Base-by-base conservation (phyloP, 106 monocot species). In the Alisma plantagoaquatica region DNA sequence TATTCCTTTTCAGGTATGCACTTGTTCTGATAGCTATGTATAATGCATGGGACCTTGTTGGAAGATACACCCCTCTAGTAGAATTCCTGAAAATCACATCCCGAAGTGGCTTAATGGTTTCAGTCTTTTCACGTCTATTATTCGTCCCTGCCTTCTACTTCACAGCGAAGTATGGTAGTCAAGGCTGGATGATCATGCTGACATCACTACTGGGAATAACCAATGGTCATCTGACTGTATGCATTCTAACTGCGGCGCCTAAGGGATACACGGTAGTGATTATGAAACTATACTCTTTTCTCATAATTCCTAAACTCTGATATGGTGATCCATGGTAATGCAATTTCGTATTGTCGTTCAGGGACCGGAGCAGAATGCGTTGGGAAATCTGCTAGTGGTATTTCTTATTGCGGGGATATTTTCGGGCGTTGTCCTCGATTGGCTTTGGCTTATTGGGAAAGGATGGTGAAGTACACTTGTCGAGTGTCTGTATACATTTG, bases 91-190 rank as follows among this genome's bases (percentile, higher is more conserved):
- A 70, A 56, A 57, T 92, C 28, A 71, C 42, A 29, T 86, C 86
- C 20, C 49, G 86, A 16, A 86, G 77, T 62, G 48, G 67, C 5
- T 64, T 92, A 8, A 46, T 69, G 27, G 16, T 23, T 2, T 70
- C 73, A 23, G 53, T 58, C 32, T 10, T 79, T 12, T 78, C 82
- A 22, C 75, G 86, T 10, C 79, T 92, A 45, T 18, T 86, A 3
- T 53, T 92, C 20, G 72, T 92, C 43, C 92, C 92, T 7, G 86
- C 92, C 19, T 92, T 86, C 64, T 92, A 92, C 53, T 86, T 82
- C 69, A 86, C 91, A 0, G 78, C 81, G 8, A 85, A 82, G 29
- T 85, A 81, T 38, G 81, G 81, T 31, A 81, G 29, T 20, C 84
- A 84, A 57, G 84, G 84, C 1, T 91, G 65, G 53, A 91, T 85